These are phyloP conservation scores for Anthoceros angustus DNA, from an alignment of 225 moss, liverwort and hornwort species.

Conservation along the genomic window DNA sequence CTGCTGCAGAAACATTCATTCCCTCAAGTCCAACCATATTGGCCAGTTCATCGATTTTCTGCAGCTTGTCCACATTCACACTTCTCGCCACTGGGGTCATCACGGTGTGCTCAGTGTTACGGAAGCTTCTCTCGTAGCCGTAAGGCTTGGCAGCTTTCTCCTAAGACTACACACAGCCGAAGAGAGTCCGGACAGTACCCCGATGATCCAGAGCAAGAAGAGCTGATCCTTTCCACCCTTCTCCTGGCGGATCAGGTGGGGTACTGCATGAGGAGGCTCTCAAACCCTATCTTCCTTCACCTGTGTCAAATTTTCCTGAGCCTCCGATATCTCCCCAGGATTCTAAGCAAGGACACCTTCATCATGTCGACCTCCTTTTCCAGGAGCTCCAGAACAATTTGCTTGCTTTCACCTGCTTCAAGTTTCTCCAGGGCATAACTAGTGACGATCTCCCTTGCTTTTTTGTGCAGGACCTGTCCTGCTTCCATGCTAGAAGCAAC, in stretches of 20 bases:
- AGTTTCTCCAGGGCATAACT: slow-evolving; percentile 27
- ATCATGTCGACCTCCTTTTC: neutral
- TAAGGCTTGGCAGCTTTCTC: no score
- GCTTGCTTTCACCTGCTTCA: slow-evolving; percentile 20
- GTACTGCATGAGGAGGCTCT: neutral
- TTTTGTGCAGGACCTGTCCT: slow-evolving; percentile 26
- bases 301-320: neutral
- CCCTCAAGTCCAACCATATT: slow-evolving; percentile 33
- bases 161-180: no score
- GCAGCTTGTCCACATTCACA: slow-evolving; percentile 41
- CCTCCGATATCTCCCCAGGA: neutral
- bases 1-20: slow-evolving; percentile 31
- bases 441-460: slow-evolving; percentile 11
- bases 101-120: no score
- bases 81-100: slow-evolving; percentile 17
- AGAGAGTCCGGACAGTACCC: no score
- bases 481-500: slow-evolving; percentile 30
- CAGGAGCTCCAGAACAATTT: slow-evolving; percentile 8
- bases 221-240: no score
- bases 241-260: no score
- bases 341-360: neutral
- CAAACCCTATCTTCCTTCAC: neutral
- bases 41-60: slow-evolving; percentile 45
- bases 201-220: no score
- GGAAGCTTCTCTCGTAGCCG: no score